These are phyloP conservation scores for Globisporangium mamillatum DNA, from an alignment of 352 stramenopile species.

Conservation along the genomic window DNA sequence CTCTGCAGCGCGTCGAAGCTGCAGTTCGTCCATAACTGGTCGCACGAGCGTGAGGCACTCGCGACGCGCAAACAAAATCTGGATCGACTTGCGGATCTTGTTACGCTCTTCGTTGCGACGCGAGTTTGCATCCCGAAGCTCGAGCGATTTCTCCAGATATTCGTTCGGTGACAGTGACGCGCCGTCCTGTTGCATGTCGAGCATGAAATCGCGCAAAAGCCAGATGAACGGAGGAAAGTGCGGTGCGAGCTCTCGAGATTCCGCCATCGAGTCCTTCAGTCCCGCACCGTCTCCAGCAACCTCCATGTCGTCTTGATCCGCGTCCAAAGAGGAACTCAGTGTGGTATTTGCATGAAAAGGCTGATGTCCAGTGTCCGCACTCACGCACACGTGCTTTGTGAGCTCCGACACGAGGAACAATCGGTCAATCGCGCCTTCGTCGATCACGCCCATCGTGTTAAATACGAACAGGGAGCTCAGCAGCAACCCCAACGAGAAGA, in stretches of 20 bases:
- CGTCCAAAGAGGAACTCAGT: not conserved
- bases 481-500: slow-evolving; percentile 79
- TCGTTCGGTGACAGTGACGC: slow-evolving; percentile 53
- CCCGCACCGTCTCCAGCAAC: not conserved
- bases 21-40: slow-evolving; percentile 62
- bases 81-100: slow-evolving; percentile 57
- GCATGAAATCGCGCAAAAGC: slow-evolving; percentile 80
- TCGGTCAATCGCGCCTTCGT: slow-evolving; percentile 82
- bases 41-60: slow-evolving; percentile 80
- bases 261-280: slow-evolving; percentile 34
- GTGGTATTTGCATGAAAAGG: not conserved
- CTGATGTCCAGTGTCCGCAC: slow-evolving; percentile 25
- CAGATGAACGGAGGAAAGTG: slow-evolving; percentile 85
- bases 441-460: slow-evolving; percentile 88
- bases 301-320: slow-evolving; percentile 13
- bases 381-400: slow-evolving; percentile 81
- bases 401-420: slow-evolving; percentile 84
- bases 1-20: slow-evolving; percentile 56
- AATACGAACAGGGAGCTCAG: slow-evolving; percentile 85
- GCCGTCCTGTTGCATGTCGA: slow-evolving; percentile 75
- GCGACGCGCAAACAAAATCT: slow-evolving; percentile 65
- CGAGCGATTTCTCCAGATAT: slow-evolving; percentile 77
- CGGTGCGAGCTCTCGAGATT: slow-evolving; percentile 53
- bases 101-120: slow-evolving; percentile 70
- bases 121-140: slow-evolving; percentile 41